Base-by-base conservation (phyloP, 345 rosid species). In the Eucalyptus tenuipes region DNA sequence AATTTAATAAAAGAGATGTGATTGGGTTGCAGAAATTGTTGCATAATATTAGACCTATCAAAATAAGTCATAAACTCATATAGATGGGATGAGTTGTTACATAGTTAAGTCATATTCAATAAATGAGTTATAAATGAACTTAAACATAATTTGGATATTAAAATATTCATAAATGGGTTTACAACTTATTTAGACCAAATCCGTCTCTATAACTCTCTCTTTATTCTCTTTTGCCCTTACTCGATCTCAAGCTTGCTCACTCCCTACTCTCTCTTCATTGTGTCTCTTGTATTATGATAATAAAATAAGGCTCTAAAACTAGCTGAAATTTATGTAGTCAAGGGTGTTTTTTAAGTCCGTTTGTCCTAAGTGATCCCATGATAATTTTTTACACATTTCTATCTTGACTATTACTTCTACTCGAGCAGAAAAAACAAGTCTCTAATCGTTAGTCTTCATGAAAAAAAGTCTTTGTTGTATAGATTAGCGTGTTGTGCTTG, bases 191-290 rank as follows among this genome's bases (percentile, higher is more conserved):
- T 50, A 50, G 55, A 50, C 0, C 4, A 2, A 17, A 50, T 53
- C 55, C 55, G 2, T 18, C 55, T 52, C 11, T 3, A 53, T 53
- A 53, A 20, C 0, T 0, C 27, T 53, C 25, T 20, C 5, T 53
- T 53, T 3, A 8, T 53, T 53, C 59, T 53, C 25, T 20, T 0
- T 53, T 3, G 1, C 0, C 11, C 0, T 53, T 53, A 20, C 59
- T 50, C 25, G 1, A 53, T 53, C 59, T 53, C 59, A 53, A 53
- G 59, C 59, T 20, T 22, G 5, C 11, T 20, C 59, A 22, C 59
- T 53, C 1, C 59, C 27, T 22, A 20, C 11, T 53, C 59, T 20
- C 59, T 53, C 59, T 53, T 53, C 59, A 20, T 8, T 53, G 10
- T 53, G 25, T 53, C 59, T 53, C 25, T 53, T 53, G 59, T 53